Base-by-base conservation (phyloP, 2,329 filamentous ascomycete species). In the Xylaria arbuscula region DNA sequence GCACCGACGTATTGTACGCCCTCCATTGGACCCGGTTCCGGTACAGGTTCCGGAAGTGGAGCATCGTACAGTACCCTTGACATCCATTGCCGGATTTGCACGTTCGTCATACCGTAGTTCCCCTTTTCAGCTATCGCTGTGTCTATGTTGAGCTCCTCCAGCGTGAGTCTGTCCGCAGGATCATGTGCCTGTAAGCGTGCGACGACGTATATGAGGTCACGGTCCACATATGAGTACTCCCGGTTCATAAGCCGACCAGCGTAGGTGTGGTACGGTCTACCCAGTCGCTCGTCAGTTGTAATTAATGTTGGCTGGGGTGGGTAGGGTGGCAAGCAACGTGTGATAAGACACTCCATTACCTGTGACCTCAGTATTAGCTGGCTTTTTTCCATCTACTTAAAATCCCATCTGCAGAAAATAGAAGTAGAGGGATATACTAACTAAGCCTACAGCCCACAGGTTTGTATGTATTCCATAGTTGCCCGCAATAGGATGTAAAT, bases 391-490 rank as follows among this genome's bases (percentile, higher is more conserved):
- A n/a, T 7, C 4, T 48, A 3, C 9, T 17, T 17, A 17, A 24
- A 9, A 22, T 11, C 6, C 9, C 1, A 28, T 9, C 19, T 38
- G 15, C 3, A 36, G 5, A 5, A n/a, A 22, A 15, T 2, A 17
- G 2, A 34, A n/a, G 6, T 24, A 15, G 22, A 17, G 45, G 17
- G 51, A 53, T 36, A 47, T 8, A 61, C 71, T 57, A 24, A 73
- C 69, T 4, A 45, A 48, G 1, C 71, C 72, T n/a, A 70, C 38
- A 8, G 32, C 67, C 62, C 64, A 74, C 24, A 74, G 19, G 24
- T 74, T 74, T 0, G 72, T 72, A n/a, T 74, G 72, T 1, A 17
- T 11, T 1, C 63, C 64, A 36, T 47, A 74, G 22, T 74, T 74
- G 0, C 71, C 72, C 11, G 72, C 71, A 11, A 74, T 15, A 4